phyloP scores from a whole-genome alignment of 805 yeast genomes.

The Pichia pseudocactophila region DNA sequence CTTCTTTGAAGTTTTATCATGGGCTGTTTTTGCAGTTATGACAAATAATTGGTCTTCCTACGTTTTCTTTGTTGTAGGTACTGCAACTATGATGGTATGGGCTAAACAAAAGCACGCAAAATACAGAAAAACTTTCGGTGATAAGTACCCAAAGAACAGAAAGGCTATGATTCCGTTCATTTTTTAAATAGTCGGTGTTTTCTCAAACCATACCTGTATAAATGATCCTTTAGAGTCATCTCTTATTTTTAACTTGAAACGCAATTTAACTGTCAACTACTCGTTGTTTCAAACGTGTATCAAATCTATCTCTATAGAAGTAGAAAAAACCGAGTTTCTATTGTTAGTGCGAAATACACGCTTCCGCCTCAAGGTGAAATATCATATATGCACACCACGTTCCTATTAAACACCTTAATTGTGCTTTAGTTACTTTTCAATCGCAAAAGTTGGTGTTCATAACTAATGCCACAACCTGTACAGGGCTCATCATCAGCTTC shows the following conservation, averaged over 20 bases:
- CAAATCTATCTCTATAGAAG: too few species aligned
- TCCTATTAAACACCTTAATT: too few species aligned
- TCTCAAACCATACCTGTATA: not conserved
- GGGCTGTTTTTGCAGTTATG: slow-evolving; percentile 64
- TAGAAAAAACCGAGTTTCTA: too few species aligned
- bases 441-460: too few species aligned
- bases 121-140: slow-evolving; percentile 61
- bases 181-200: slow-evolving; percentile 27
- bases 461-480: not conserved
- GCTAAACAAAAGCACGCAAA: slow-evolving; percentile 77
- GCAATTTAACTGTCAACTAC: too few species aligned
- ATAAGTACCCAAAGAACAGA: slow-evolving; percentile 69
- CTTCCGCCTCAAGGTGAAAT: too few species aligned
- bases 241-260: too few species aligned
- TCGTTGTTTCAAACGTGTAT: too few species aligned
- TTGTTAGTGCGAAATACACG: too few species aligned
- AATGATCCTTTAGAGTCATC: too few species aligned
- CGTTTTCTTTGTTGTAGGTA: slow-evolving; percentile 61
- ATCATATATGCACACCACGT: too few species aligned
- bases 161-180: slow-evolving; percentile 74
- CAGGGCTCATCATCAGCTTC: not conserved
- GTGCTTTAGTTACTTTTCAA: too few species aligned
- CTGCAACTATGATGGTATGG: slow-evolving; percentile 85
- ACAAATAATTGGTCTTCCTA: slow-evolving; percentile 72
- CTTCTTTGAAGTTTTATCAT: slow-evolving; percentile 72